phyloP scores from a whole-genome alignment of 768 basidiomycete genomes.

The Tremella fuciformis region DNA sequence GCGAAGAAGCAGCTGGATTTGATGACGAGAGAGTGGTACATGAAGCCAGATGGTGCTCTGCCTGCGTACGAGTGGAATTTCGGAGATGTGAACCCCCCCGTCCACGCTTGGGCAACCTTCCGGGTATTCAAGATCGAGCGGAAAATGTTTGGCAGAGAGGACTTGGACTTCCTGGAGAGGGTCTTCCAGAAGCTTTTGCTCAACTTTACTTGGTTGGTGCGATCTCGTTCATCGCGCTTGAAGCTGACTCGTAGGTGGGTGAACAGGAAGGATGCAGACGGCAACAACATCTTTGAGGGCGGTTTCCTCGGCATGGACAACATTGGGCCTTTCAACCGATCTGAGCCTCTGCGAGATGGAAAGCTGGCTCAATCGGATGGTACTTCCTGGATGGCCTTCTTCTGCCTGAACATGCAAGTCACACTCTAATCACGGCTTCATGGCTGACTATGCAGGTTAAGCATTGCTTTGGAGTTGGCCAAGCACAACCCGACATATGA shows the following conservation, averaged over 20 bases:
- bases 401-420: constrained; percentile 86
- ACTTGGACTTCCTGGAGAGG: constrained; percentile 86
- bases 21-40: constrained; percentile 96
- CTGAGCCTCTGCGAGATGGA: constrained; percentile 92
- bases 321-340: constrained; percentile 96
- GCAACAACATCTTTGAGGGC: constrained; percentile 96
- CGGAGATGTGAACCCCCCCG: constrained; percentile 95
- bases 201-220: constrained; percentile 59
- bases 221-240: constrained; percentile 56
- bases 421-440: neutral
- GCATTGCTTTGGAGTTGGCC: constrained; percentile 93
- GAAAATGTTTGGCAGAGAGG: constrained; percentile 86
- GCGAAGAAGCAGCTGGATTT: constrained; percentile 97
- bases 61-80: constrained; percentile 99
- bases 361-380: constrained; percentile 93
- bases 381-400: constrained; percentile 99
- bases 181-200: constrained; percentile 60
- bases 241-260: constrained; percentile 70
- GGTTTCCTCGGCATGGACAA: constrained; percentile 98
- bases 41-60: constrained; percentile 95
- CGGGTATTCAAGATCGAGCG: constrained; percentile 99
- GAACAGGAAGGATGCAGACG: constrained; percentile 91
- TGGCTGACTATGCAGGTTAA: constrained; percentile 62
- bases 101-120: constrained; percentile 93
- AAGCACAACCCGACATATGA: constrained; percentile 98